Conservation (phyloP, 1,139 yeast species). For the Candida freyschussii region DNA sequence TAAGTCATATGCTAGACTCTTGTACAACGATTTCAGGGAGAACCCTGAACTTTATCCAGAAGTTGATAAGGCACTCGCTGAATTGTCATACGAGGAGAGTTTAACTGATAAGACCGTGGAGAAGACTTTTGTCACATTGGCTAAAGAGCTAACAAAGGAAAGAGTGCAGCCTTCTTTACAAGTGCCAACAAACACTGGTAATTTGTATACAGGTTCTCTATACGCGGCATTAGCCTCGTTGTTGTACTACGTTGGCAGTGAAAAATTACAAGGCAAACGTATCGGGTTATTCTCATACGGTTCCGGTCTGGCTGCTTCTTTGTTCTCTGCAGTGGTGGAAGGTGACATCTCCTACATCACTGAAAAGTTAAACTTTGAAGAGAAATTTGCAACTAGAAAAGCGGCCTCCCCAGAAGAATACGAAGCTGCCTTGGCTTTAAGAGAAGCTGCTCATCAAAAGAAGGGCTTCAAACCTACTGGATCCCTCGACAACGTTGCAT, state of each 20-base stretch:
- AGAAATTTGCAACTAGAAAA: slow-evolving; percentile 63
- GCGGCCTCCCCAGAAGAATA: slow-evolving; percentile 73
- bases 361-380: slow-evolving; percentile 60
- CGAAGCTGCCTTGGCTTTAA: slow-evolving; percentile 72
- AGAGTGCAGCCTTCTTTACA: slow-evolving; percentile 77
- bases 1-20: slow-evolving; percentile 88
- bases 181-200: slow-evolving; percentile 96
- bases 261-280: slow-evolving; percentile 73
- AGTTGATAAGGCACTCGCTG: slow-evolving; percentile 50
- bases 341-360: slow-evolving; percentile 77
- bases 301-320: slow-evolving; percentile 92
- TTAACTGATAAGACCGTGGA: slow-evolving; percentile 78
- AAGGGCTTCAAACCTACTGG: slow-evolving; percentile 80
- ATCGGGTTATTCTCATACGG: slow-evolving; percentile 95
- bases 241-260: slow-evolving; percentile 69
- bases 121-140: slow-evolving; percentile 74
- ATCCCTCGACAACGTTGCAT: slow-evolving; percentile 58
- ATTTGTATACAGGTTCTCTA: slow-evolving; percentile 95
- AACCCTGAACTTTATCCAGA: slow-evolving; percentile 62
- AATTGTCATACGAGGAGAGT: slow-evolving; percentile 69
- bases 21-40: slow-evolving; percentile 80
- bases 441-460: slow-evolving; percentile 77
- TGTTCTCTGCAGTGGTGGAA: slow-evolving; percentile 72
- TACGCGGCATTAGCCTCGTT: slow-evolving; percentile 86
- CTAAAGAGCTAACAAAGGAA: slow-evolving; percentile 65